phyloP scores from a whole-genome alignment of 1,139 yeast genomes.

The Chernovozyma aurita region DNA sequence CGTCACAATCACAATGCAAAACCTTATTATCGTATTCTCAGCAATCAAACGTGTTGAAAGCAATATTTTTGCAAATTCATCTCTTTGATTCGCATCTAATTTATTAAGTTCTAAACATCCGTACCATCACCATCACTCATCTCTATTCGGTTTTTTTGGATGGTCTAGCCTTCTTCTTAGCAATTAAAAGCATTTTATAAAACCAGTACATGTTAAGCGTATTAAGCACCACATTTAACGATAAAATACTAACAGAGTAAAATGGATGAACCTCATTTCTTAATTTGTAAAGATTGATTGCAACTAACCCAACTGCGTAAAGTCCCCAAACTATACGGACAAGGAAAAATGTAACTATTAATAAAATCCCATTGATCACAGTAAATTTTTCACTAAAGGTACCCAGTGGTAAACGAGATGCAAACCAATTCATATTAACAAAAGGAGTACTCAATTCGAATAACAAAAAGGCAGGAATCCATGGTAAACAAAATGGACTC shows the following conservation, averaged over 20 bases:
- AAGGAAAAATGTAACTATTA: constrained; percentile 67
- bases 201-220: constrained; percentile 75
- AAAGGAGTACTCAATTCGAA: constrained; percentile 94
- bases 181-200: constrained; percentile 75
- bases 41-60: too few relatives aligned
- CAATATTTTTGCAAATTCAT: too few relatives aligned
- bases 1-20: too few relatives aligned
- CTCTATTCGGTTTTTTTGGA: constrained; percentile 1
- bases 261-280: constrained; percentile 23
- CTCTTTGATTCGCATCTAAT: too few relatives aligned
- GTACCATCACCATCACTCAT: too few relatives aligned
- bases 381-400: constrained; percentile 48
- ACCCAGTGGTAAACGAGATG: constrained; percentile 65
- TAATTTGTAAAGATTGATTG: constrained; percentile 46
- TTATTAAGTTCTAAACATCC: too few relatives aligned
- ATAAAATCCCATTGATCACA: constrained; percentile 62
- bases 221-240: constrained; percentile 63
- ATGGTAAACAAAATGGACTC: constrained; percentile 56
- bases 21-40: too few relatives aligned
- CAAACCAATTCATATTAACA: constrained; percentile 88
- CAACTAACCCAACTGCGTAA: constrained; percentile 56
- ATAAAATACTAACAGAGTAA: constrained; percentile 42
- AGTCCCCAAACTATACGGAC: constrained; percentile 88
- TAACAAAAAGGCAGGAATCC: constrained; percentile 76
- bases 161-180: constrained; percentile 39